Base-by-base conservation (phyloP, 169 alveolate genomes). In the Plasmodium chabaudi region DNA sequence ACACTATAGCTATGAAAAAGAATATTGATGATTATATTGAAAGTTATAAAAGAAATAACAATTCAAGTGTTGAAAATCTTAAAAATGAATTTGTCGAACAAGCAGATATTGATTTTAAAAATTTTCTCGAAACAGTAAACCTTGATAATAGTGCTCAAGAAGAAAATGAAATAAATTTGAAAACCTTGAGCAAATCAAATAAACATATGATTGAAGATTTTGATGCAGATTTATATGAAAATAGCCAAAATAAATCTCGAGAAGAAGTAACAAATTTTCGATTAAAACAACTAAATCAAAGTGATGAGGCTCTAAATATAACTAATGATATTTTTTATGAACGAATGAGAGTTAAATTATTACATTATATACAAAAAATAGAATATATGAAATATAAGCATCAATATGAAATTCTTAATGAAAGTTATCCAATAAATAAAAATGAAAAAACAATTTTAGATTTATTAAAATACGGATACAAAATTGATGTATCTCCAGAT, bases 321-420 rank as follows among this genome's bases (percentile, higher is more conserved):
- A 79, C 89, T 2, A 65, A 56, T 47, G 89, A 79, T 25, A 15
- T 79, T 9, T 19, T 79, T 15, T 79, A 79, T 46, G 89, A 79
- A 79, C 51, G 89, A 9, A n/a, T 79, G 17, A 64, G 89, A 57
- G 25, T 15, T 44, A 79, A 65, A 55, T n/a, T 79, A n/a, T 21
- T 79, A 1, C 51, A 53, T 15, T 53, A 53, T 12, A 55, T 79
- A 9, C 89, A 79, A 53, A 79, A 79, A 39, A 65, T 79, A 1
- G 89, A 79, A 42, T 67, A 79, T 5, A 15, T 79, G 4, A 79
- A 79, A 49, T 79, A 65, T 39, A 79, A 65, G 15, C 67, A 79
- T 46, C 89, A 79, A 19, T 39, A 79, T 79, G 89, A 79, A 0
- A 79, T 79, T 53, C 34, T 79, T 7, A 79, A 79, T 79, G 89